Evolutionary conservation across 768 basidiomycete species (phyloP), one percentile per base, ranked within the genome.

Genomic region (Amanita subjunquillea): DNA sequence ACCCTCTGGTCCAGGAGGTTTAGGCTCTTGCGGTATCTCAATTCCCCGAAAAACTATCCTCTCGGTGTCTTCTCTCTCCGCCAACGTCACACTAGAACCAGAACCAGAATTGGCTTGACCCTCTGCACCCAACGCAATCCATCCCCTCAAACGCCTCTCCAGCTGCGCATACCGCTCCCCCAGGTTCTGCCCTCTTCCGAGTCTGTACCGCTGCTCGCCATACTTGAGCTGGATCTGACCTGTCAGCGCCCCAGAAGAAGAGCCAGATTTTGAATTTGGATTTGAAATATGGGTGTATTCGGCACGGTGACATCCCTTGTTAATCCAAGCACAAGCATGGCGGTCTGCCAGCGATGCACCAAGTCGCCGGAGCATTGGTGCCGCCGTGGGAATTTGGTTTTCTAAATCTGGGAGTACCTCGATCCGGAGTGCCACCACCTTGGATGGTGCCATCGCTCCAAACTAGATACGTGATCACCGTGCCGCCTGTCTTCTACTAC

Each of bases 1-100:
- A 84, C 87, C 87, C 62, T 90, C 87, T 44, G 80, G 71, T 50
- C 72, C 75, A 2, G 87, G 88, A 2, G 76, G 72, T 41, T 65
- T 72, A 0, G 88, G 88, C 54, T 77, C 67, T 56, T 77, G 68
- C 2, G 88, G 86, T 56, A 91, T 67, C 25, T 71, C 62, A 12
- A 83, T 68, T 3, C 84, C 84, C 57, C 65, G 62, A 58, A 84
- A 83, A 4, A 61, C 68, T 34, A 65, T 57, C 23, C 50, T 25
- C 6, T 25, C 22, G 15, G 4, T 15, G 15, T 20, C 5, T 27
- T 12, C 50, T 42, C n/a, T 50, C 23, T 5, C 50, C n/a, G 27
- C 29, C 9, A 10, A 23, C 4, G 45, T 48, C 36, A 65, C 40
- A 1, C 58, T 32, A 10, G 32, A 12, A 32, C 10, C 4, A 27